Evolutionary conservation across 371 early-diverging fungal genomes (phyloP), one percentile per base, ranked within the genome.

Genomic region (Mortierella sp.): DNA sequence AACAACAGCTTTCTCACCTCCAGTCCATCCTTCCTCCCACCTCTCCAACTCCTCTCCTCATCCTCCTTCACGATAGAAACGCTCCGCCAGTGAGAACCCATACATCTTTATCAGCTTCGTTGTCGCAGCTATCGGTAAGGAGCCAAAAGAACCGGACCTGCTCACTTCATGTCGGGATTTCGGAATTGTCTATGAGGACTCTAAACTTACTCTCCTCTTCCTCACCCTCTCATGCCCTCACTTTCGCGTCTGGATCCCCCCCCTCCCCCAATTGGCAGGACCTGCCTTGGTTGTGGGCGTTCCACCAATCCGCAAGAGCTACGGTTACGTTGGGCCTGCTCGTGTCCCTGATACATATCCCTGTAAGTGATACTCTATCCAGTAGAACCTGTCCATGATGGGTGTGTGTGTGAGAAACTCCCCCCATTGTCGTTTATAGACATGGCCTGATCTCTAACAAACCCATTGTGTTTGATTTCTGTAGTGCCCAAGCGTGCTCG

Each of bases 51-150:
- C 34, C 39, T 24, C 16, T 53, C 52, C 24, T 45, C 16, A 13
- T 6, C 42, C 43, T 16, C 18, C 3, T 19, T 28, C 31, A 23
- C n/a, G 41, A 23, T 69, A 74, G 76, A 74, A 54, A 69, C 63
- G 58, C 50, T 47, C 49, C 30, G 76, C 76, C 57, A 42, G 38
- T 45, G 45, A 55, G 28, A 74, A 65, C 61, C 76, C 76, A 47
- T 74, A 74, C 76, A 74, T 74, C 69, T 74, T 74, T 54, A 57
- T 65, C 68, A 74, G 76, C 45, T 74, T 74, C 28, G 76, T 74
- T 38, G 48, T 74, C n/a, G 76, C 76, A 48, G 76, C 76, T 43
- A 67, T 74, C 26, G 76, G 76, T 74, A 74, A 58, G 61, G 9
- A n/a, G n/a, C n/a, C n/a, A n/a, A n/a, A n/a, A n/a, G n/a, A n/a